These are phyloP conservation scores for Artemisia annua DNA, from an alignment of 129 eudicot species.

Conservation along the genomic window DNA sequence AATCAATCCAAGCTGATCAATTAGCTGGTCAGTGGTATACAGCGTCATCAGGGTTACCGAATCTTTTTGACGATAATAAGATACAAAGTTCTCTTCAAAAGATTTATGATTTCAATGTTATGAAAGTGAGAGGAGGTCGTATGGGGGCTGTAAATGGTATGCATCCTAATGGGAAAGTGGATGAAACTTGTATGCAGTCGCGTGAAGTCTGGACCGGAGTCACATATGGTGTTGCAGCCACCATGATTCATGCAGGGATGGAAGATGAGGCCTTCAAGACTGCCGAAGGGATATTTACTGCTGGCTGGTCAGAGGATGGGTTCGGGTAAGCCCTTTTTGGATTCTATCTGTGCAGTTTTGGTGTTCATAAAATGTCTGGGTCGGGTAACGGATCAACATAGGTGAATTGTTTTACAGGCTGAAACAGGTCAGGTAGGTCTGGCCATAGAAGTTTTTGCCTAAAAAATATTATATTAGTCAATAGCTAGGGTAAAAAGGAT, in stretches of 20 bases:
- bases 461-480: no score
- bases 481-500: no score
- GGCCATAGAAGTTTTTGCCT: no score
- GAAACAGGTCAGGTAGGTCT: no score
- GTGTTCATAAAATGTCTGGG: neutral
- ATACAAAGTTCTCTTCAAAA: slow-evolving; percentile 68
- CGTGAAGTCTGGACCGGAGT: slow-evolving; percentile 98
- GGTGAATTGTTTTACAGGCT: neutral
- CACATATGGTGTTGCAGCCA: slow-evolving; percentile 87
- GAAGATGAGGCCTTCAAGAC: slow-evolving; percentile 76
- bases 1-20: slow-evolving; percentile 92
- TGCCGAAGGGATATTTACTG: slow-evolving; percentile 87
- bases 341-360: no score
- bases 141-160: slow-evolving; percentile 99
- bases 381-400: neutral
- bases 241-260: slow-evolving; percentile 96
- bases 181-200: slow-evolving; percentile 96
- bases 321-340: slow-evolving; percentile 52
- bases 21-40: slow-evolving; percentile 98
- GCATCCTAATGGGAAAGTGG: slow-evolving; percentile 92
- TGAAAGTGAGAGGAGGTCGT: slow-evolving; percentile 86
- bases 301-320: slow-evolving; percentile 98
- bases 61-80: slow-evolving; percentile 70
- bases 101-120: slow-evolving; percentile 81
- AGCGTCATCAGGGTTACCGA: slow-evolving; percentile 85